Percentiles rank a stretch among this genome's conserved stretches.
Evolutionary conservation across 352 stramenopile genomes (phyloP).

Genomic region (Sclerospora graminicola): DNA sequence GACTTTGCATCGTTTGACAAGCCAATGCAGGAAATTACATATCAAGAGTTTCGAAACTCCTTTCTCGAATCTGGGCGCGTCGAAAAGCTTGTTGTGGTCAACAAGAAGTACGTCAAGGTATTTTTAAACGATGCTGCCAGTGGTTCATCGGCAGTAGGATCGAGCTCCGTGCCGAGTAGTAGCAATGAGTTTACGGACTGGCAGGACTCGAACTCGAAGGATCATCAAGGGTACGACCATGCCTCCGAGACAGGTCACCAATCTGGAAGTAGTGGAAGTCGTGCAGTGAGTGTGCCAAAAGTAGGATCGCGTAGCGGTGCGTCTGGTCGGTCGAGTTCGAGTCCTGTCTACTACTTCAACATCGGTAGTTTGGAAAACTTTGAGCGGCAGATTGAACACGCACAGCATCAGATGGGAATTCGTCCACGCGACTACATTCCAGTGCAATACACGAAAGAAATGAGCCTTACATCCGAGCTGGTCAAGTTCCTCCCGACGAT

Average conservation of each 20-base stretch:
- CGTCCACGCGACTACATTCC: conserved; percentile 91
- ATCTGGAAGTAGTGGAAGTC: conserved; percentile 3
- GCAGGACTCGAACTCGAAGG: conserved; percentile 33
- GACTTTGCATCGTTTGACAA: conserved; percentile 68
- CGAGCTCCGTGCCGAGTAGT: conserved; percentile 7
- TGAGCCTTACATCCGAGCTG: conserved; percentile 89
- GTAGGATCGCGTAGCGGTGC: conserved; percentile 13
- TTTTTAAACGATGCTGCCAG: conserved; percentile 49
- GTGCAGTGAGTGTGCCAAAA: conserved; percentile 11
- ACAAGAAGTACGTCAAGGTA: conserved; percentile 88
- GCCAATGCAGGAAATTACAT: conserved; percentile 86
- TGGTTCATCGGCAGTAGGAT: conserved; percentile 3
- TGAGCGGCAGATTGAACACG: conserved; percentile 95
- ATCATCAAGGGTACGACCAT: conserved; percentile 24
- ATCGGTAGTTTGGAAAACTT: conserved; percentile 97
- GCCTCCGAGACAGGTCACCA: conserved; percentile 8
- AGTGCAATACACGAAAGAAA: conserved; percentile 94
- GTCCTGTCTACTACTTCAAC: conserved; percentile 89
- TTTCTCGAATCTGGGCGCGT: conserved; percentile 79
- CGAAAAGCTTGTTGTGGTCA: conserved; percentile 85
- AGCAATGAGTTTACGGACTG: conserved; percentile 31
- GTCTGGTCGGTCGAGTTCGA: conserved; percentile 21
- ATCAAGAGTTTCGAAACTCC: conserved; percentile 86
- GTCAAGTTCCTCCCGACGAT: conserved; percentile 94
- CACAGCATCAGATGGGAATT: conserved; percentile 94